phyloP scores from a whole-genome alignment of 345 rosid genomes.

The Gossypium thurberi region DNA sequence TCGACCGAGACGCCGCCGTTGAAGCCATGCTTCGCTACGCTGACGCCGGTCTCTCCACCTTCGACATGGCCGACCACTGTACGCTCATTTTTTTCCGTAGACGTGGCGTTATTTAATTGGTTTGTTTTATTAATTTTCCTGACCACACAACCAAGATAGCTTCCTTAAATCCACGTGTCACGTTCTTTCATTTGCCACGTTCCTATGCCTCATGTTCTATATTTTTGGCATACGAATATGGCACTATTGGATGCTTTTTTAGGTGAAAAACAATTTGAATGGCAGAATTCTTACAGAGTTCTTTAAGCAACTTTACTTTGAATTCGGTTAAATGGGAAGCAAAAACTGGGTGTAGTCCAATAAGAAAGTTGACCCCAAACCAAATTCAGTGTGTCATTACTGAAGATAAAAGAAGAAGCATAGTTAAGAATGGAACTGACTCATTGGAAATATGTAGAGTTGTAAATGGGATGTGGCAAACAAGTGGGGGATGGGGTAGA shows the following conservation, averaged over 20 bases:
- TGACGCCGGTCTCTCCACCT: conserved; percentile 85
- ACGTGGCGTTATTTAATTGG: conserved; percentile 16
- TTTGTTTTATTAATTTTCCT: conserved; percentile 2
- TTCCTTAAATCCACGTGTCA: neutral
- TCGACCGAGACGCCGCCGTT: conserved; percentile 73
- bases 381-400: conserved; percentile 28
- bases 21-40: conserved; percentile 75
- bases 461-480: conserved; percentile 70
- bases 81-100: conserved; percentile 12
- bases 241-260: neutral
- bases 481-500: conserved; percentile 57
- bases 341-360: conserved; percentile 3
- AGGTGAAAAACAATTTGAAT: neutral
- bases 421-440: conserved; percentile 49
- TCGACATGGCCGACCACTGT: conserved; percentile 99
- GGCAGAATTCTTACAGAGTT: conserved; percentile 4
- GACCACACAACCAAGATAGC: neutral
- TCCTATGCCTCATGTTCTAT: neutral
- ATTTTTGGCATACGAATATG: neutral
- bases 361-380: conserved; percentile 14
- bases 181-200: neutral
- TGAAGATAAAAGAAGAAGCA: conserved; percentile 24
- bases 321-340: conserved; percentile 14
- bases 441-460: conserved; percentile 43
- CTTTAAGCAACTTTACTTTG: conserved; percentile 1